Conservation (phyloP, 2,329 filamentous ascomycete genomes). For the Monosporascus sp. region DNA sequence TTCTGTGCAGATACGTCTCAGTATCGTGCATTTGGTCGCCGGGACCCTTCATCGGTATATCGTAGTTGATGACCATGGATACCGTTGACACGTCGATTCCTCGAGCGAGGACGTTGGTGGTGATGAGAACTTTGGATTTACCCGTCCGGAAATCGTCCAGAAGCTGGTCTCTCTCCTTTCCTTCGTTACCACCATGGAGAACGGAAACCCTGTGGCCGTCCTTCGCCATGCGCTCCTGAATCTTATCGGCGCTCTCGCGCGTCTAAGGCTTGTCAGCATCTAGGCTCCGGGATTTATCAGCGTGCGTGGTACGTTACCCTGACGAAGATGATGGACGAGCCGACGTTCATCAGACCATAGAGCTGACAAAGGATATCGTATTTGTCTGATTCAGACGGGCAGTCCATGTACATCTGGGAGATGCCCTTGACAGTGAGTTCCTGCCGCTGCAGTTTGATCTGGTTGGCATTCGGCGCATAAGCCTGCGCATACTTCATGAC, state of each 20-base stretch:
- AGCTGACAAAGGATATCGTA: slow-evolving; percentile 86
- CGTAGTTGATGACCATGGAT: slow-evolving; percentile 98
- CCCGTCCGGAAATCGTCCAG: slow-evolving; percentile 83
- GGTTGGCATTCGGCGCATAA: slow-evolving; percentile 82
- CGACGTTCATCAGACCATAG: slow-evolving; percentile 93
- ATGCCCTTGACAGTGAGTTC: slow-evolving; percentile 96
- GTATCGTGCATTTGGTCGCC: slow-evolving; percentile 80
- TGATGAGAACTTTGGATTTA: slow-evolving; percentile 91
- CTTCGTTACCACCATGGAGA: slow-evolving; percentile 83
- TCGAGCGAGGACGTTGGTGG: slow-evolving; percentile 92
- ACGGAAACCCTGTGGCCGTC: slow-evolving; percentile 92
- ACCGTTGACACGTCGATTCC: slow-evolving; percentile 90
- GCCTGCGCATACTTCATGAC: slow-evolving; percentile 78
- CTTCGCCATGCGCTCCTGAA: slow-evolving; percentile 76
- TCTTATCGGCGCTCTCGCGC: slow-evolving; percentile 76
- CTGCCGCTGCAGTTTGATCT: slow-evolving; percentile 80
- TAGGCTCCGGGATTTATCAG: not conserved
- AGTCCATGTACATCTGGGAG: slow-evolving; percentile 97
- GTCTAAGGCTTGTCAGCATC: slow-evolving; percentile 47
- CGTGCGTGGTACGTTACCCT: slow-evolving; percentile 50
- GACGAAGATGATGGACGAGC: slow-evolving; percentile 97
- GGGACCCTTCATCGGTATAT: slow-evolving; percentile 69
- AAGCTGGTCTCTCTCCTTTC: slow-evolving; percentile 72
- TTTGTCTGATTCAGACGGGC: slow-evolving; percentile 73
- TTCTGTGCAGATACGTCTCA: slow-evolving; percentile 96